phyloP scores from a whole-genome alignment of 768 basidiomycete genomes.

The Trametes coccinea region DNA sequence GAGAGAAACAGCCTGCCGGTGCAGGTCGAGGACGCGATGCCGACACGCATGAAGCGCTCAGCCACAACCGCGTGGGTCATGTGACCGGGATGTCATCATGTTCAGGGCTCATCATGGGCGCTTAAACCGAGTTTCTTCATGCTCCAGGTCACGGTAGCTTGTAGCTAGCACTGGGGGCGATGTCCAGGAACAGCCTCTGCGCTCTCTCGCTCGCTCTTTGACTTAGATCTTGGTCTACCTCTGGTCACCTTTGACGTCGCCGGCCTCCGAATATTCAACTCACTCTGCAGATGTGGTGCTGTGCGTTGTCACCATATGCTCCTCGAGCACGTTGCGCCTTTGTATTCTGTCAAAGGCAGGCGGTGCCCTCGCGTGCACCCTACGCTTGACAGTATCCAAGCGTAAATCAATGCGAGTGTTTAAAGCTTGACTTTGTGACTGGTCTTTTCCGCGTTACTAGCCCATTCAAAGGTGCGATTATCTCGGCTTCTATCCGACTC shows the following conservation, averaged over 20 bases:
- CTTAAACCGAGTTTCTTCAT: no score
- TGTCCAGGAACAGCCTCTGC: no score
- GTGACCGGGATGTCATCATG: no score
- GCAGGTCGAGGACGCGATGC: no score
- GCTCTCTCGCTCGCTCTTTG: not conserved
- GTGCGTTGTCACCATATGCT: not conserved
- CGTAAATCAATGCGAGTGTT: not conserved
- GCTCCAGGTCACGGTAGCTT: no score
- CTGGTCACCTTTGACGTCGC: not conserved
- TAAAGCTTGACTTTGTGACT: not conserved
- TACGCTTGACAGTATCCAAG: not conserved
- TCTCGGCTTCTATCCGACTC: not conserved
- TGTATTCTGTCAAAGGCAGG: conserved; percentile 6
- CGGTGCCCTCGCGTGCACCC: not conserved
- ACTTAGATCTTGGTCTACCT: not conserved
- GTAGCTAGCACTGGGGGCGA: no score
- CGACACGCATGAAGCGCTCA: no score
- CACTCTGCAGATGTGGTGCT: not conserved
- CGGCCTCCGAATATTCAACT: not conserved
- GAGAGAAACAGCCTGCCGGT: no score
- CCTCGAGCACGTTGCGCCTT: conserved; percentile 6
- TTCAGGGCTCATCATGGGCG: no score
- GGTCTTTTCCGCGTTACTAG: not conserved
- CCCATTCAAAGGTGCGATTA: conserved; percentile 3
- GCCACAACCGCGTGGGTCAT: no score